phyloP scores from a whole-genome alignment of 495 filamentous ascomycete species.

The Hypomontagnella monticulosa region DNA sequence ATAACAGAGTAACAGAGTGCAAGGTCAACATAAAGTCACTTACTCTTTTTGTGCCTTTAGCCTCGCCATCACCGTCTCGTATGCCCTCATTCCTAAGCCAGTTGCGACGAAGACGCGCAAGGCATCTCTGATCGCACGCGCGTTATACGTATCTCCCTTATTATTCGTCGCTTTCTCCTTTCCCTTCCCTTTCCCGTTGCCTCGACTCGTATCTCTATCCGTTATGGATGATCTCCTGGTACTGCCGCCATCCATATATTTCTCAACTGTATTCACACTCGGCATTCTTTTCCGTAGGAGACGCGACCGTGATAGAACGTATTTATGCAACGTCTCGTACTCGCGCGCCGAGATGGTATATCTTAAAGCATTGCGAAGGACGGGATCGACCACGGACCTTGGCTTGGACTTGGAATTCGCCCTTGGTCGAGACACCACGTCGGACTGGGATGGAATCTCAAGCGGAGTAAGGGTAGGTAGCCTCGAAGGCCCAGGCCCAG shows the following conservation, averaged over 20 bases:
- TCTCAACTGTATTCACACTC: constrained; percentile 58
- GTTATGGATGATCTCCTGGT: constrained; percentile 13
- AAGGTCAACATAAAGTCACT: constrained; percentile 14
- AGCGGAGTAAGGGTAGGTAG: constrained; percentile 30
- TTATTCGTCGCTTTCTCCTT: constrained; percentile 29
- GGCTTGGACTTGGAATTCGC: constrained; percentile 44
- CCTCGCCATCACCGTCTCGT: constrained; percentile 64
- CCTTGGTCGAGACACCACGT: constrained; percentile 28
- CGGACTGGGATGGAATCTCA: constrained; percentile 31
- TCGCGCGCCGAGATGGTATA: constrained; percentile 86
- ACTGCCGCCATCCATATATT: constrained; percentile 54
- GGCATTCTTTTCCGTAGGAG: constrained; percentile 70
- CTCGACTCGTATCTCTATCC: constrained; percentile 26
- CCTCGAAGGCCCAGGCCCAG: constrained; percentile 42
- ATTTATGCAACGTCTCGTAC: constrained; percentile 82
- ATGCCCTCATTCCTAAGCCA: constrained; percentile 73
- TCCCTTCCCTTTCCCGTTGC: constrained; percentile 36
- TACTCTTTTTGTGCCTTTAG: constrained; percentile 56
- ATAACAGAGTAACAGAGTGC: not conserved
- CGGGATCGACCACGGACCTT: constrained; percentile 62
- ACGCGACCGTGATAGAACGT: constrained; percentile 73
- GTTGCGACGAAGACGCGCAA: constrained; percentile 79
- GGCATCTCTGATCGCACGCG: constrained; percentile 78
- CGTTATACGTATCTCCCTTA: constrained; percentile 75
- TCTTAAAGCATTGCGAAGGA: constrained; percentile 80